Conservation (phyloP, 2,329 filamentous ascomycete genomes). For the Nemania bipapillata region DNA sequence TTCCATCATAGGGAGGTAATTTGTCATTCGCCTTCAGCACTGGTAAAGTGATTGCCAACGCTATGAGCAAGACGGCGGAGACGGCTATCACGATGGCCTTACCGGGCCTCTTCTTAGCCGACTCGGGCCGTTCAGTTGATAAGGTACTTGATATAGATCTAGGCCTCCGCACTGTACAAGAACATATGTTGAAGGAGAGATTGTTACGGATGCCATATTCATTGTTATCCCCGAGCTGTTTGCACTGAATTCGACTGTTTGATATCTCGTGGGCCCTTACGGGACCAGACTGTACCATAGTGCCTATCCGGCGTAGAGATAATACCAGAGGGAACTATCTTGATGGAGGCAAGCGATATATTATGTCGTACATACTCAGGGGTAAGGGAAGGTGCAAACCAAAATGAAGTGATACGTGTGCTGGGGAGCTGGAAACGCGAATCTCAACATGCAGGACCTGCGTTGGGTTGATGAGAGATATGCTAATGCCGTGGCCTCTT, state of each 20-base stretch:
- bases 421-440: not conserved
- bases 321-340: not conserved
- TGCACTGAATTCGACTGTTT: not conserved
- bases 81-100: not conserved
- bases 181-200: conserved; percentile 8
- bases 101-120: not conserved
- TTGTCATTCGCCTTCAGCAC: not conserved
- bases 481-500: not conserved
- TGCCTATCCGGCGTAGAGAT: not conserved
- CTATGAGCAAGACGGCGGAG: not conserved
- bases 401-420: conserved; percentile 3
- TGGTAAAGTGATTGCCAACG: conserved; percentile 8
- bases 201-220: conserved; percentile 6
- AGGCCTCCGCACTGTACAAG: not conserved
- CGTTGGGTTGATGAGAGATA: not conserved
- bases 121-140: conserved; percentile 1
- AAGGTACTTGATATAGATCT: conserved; percentile 2
- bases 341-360: not conserved
- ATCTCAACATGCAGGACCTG: too few species aligned
- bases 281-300: conserved; percentile 1
- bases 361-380: not conserved
- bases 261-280: not conserved
- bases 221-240: conserved; percentile 1
- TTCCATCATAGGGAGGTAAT: conserved; percentile 2
- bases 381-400: conserved; percentile 1